Percentiles rank a stretch among this genome's conserved stretches.
These are phyloP conservation scores for Fusarium brachygibbosum DNA, from an alignment of 2,329 filamentous ascomycete genomes.

Conservation along the genomic window DNA sequence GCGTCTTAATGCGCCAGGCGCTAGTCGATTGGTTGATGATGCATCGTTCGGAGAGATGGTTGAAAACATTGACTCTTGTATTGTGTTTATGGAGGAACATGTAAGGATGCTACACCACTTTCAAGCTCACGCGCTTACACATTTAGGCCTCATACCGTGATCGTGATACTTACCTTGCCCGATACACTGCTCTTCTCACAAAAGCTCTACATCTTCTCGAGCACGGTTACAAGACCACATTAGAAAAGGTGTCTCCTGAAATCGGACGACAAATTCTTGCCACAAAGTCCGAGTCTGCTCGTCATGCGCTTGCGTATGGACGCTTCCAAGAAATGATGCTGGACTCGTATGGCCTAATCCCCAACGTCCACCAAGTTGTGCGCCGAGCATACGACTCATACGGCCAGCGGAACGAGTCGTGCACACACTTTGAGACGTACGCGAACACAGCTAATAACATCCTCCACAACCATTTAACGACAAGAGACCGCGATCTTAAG, in stretches of 20 bases:
- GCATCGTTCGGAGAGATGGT: conserved; percentile 91
- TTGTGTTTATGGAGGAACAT: conserved; percentile 92
- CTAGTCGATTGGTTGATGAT: conserved; percentile 85
- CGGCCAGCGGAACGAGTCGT: conserved; percentile 60
- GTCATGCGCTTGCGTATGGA: conserved; percentile 71
- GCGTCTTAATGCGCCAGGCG: conserved; percentile 90
- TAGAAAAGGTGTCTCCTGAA: conserved; percentile 68
- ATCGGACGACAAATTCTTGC: conserved; percentile 66
- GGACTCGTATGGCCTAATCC: conserved; percentile 68
- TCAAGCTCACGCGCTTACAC: conserved; percentile 1
- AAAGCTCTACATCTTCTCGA: conserved; percentile 74
- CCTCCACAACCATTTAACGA: conserved; percentile 66
- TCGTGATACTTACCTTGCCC: conserved; percentile 86
- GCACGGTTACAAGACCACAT: conserved; percentile 65
- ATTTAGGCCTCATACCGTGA: conserved; percentile 83
- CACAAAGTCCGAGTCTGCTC: conserved; percentile 70
- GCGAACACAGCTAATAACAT: conserved; percentile 67
- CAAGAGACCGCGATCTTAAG: conserved; percentile 67
- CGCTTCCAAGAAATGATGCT: conserved; percentile 71
- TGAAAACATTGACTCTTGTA: conserved; percentile 86
- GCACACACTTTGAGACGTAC: conserved; percentile 65
- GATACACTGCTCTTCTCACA: conserved; percentile 84
- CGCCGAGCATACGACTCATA: conserved; percentile 65
- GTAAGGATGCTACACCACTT: conserved; percentile 61
- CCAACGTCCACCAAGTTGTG: conserved; percentile 68